Base-by-base conservation (phyloP, 1,284 basidiomycete species). In the Phellinidium pouzarii region DNA sequence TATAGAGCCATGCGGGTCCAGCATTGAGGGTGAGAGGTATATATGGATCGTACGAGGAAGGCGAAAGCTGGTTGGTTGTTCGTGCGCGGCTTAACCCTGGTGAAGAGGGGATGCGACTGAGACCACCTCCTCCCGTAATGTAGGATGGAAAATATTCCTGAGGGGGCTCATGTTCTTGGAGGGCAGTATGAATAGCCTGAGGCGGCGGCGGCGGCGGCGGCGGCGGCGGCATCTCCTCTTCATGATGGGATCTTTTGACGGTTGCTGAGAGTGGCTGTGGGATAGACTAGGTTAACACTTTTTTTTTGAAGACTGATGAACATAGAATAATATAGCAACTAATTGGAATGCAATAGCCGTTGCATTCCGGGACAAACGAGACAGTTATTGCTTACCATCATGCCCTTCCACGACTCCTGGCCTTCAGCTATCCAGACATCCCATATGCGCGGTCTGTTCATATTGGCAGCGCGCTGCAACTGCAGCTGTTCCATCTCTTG, bases 311-410 rank as follows among this genome's bases (percentile, higher is more conserved):
- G 31, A 34, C 31, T 34, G 31, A 14, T 14, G 31, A 40, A 17
- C 37, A 8, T 17, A 19, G 37, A 34, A 34, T 34, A 34, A 34
- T 3, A 27, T 23, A 19, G 12, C 14, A 19, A 26, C 27, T 29
- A 3, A 20, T 14, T 3, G 17, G 5, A 12, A 41, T 37, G n/a
- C 34, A 14, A 38, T 5, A 29, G 29, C 20, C 19, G 25, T 14
- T 17, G n/a, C 20, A 23, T 44, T 11, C 14, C 12, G 6, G 43
- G 14, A 38, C 14, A 8, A 17, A 50, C 17, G 12, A 23, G 26
- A 14, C 14, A n/a, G 38, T n/a, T 29, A 38, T 36, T 4, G 45
- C 54, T 46, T 27, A 55, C 54, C 44, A 52, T 41, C 50, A 55
- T 55, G 17, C 36, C 41, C 20, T n/a, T 22, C 54, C 54, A 55